Percentiles rank a stretch among this genome's conserved stretches.
phyloP scores from a whole-genome alignment of 2,329 filamentous ascomycete genomes.

The Penicillium sp. region DNA sequence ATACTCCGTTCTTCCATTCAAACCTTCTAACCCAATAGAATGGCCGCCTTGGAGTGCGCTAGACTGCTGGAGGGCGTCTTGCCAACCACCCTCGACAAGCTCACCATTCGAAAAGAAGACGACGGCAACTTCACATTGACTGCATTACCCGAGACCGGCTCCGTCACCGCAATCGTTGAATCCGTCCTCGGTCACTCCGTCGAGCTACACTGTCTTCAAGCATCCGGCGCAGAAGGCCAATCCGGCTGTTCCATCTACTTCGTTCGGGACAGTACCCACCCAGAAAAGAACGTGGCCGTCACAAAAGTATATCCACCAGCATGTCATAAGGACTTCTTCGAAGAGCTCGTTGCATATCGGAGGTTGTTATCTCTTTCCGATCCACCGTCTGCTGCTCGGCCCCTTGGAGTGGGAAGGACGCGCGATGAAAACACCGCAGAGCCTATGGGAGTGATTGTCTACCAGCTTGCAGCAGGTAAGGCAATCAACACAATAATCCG shows the following conservation, averaged over 20 bases:
- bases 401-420: neutral
- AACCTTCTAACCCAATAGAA: neutral
- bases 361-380: neutral
- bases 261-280: neutral
- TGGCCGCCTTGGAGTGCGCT: neutral
- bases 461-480: neutral
- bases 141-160: neutral
- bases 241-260: conserved; percentile 1
- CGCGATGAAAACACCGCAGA: neutral
- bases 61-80: neutral
- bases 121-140: neutral
- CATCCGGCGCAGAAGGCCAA: conserved; percentile 1
- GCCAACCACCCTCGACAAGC: neutral
- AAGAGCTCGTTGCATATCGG: neutral
- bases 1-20: neutral
- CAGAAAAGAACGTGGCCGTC: neutral
- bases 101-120: neutral
- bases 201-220: conserved; percentile 1
- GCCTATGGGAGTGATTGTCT: conserved; percentile 1
- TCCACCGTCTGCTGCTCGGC: neutral
- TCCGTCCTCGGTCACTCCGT: neutral
- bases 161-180: neutral
- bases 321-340: neutral
- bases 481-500: conserved; percentile 3
- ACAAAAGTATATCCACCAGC: neutral